Base-by-base conservation (phyloP, 73 alveolate species). In the Halteria grandinella region DNA sequence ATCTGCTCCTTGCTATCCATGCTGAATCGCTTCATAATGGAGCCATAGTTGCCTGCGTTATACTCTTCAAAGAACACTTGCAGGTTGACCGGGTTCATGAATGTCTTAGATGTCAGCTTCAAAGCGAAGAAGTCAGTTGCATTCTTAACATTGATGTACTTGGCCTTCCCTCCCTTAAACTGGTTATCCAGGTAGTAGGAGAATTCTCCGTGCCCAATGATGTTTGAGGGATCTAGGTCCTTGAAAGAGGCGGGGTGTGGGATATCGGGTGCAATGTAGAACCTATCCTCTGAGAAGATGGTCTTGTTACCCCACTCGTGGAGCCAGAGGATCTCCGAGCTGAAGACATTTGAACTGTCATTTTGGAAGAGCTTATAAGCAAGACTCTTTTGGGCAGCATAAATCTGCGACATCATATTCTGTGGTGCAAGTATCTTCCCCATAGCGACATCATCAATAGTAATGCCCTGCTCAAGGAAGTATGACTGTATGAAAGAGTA, bases 11-110 rank as follows among this genome's bases (percentile, higher is more conserved):
- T 29, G n/a, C n/a, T 34, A 10, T 6, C 4, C 5, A 57, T 18
- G 14, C 28, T 6, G 54, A 57, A 57, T 8, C 58, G 12, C 54
- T 57, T 57, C 12, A 27, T 27, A 57, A 57, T 57, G 4, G 74
- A 27, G 12, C 36, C 6, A 33, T 57, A 57, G 5, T 57, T 29
- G 3, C 31, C 33, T 33, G 31, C 55, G 6, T 57, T 54, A 21
- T 57, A 57, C 18, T 31, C 36, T 54, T 57, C 54, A 6, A 29
- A 57, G 51, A 57, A 33, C 34, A 2, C 29, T 57, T 57, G 21
- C 8, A 57, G 20, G 29, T 57, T 57, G n/a, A 54, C 51, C 6
- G 74, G 74, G 25, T 57, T 57, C 74, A 57, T 57, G 20, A 57
- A 12, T 33, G 31, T 57, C 36, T 37, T 34, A 29, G 14, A 57